Percentiles rank a stretch among this genome's conserved stretches.
Evolutionary conservation across 176 grass and related monocot genomes (phyloP).

Genomic region (Carex myosuroides): DNA sequence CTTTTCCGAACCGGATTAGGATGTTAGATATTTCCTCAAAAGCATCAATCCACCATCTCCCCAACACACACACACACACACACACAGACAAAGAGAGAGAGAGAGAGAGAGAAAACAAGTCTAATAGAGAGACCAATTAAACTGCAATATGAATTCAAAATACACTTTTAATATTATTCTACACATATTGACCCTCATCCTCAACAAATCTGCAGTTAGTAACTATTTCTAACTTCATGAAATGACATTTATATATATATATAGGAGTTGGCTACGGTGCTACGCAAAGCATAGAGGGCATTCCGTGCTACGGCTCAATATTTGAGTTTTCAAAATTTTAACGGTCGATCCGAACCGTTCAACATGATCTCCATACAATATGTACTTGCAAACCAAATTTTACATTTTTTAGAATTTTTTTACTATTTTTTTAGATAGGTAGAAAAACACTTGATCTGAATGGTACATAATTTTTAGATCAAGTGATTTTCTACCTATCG

Average conservation of each 20-base stretch:
- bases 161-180: neutral
- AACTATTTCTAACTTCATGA: constrained; percentile 4
- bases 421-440: no score
- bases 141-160: neutral
- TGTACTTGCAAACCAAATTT: no score
- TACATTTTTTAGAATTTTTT: no score
- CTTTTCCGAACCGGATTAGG: neutral
- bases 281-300: no score
- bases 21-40: constrained; percentile 2
- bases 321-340: no score
- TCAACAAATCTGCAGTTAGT: neutral
- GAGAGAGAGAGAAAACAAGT: neutral
- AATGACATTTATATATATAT: neutral
- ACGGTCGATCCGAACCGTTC: no score
- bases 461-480: no score
- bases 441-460: no score
- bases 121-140: neutral
- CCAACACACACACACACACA: neutral
- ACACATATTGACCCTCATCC: neutral
- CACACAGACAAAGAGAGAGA: neutral
- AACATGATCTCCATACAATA: no score
- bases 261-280: no score
- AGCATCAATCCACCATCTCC: neutral
- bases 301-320: no score
- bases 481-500: no score